A percentile compares a stretch with the other conserved stretches of the same genome.
phyloP scores from a whole-genome alignment of 805 yeast genomes.

The Hemisphaericaspora nanyangensis region DNA sequence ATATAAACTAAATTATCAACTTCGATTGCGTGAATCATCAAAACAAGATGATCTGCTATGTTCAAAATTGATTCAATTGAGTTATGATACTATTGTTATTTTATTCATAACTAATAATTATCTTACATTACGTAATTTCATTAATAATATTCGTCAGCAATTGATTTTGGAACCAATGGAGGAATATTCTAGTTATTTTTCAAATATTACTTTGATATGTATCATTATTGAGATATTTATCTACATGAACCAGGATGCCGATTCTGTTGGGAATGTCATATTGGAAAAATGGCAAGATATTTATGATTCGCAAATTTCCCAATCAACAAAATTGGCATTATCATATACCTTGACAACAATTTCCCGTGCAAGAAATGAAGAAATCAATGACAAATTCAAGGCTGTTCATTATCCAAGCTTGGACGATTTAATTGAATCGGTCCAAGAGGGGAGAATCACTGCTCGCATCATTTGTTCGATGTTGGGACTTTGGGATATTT shows the following conservation, averaged over 20 bases:
- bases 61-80: constrained; percentile 23
- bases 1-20: constrained; percentile 40
- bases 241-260: neutral
- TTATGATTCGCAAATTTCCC: neutral
- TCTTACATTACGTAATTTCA: constrained; percentile 21
- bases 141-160: constrained; percentile 21
- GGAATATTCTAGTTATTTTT: constrained; percentile 12
- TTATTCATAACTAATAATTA: constrained; percentile 28
- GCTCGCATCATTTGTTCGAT: constrained; percentile 31
- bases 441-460: constrained; percentile 15
- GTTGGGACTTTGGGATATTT: constrained; percentile 35
- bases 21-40: constrained; percentile 19
- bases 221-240: constrained; percentile 11
- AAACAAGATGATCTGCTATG: constrained; percentile 2
- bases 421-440: neutral
- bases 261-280: neutral
- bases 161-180: constrained; percentile 3
- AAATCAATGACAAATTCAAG: neutral
- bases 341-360: neutral
- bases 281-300: neutral
- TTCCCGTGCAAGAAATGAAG: neutral
- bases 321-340: neutral
- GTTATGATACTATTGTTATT: constrained; percentile 30
- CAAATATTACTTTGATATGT: constrained; percentile 19
- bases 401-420: neutral